Percentiles rank a stretch among this genome's conserved stretches.
phyloP scores from a whole-genome alignment of 305 asterid genomes.

The Solanum hybrid region DNA sequence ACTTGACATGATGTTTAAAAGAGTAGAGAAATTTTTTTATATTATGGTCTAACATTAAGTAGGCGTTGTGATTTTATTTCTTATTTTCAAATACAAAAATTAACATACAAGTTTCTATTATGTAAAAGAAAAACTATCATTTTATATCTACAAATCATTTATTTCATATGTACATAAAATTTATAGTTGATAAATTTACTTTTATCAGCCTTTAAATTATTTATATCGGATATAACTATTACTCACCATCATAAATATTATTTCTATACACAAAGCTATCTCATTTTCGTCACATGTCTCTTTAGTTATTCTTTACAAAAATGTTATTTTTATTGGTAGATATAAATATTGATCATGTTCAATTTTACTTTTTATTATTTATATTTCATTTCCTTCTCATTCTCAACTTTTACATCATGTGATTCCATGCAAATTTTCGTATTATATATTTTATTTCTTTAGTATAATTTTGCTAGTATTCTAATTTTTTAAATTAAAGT shows the following conservation, averaged over 20 bases:
- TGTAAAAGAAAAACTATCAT: background rate
- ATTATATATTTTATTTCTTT: too few relatives aligned
- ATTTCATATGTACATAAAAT: background rate
- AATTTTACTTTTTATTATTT: too few relatives aligned
- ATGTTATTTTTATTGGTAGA: background rate
- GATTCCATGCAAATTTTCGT: too few relatives aligned
- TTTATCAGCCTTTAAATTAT: too few relatives aligned
- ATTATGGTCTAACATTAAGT: background rate
- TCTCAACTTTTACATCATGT: too few relatives aligned
- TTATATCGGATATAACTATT: background rate
- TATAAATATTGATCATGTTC: background rate
- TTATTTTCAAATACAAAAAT: background rate
- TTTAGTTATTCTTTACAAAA: background rate
- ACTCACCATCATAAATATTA: background rate
- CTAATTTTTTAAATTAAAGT: too few relatives aligned
- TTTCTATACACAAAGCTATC: background rate
- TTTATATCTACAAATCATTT: background rate
- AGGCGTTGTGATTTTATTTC: background rate
- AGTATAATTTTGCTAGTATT: too few relatives aligned
- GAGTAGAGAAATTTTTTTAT: too few relatives aligned
- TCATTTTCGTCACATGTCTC: background rate
- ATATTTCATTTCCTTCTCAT: too few relatives aligned
- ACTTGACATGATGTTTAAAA: too few relatives aligned
- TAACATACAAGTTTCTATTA: background rate
- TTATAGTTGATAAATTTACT: background rate